These are phyloP conservation scores for Diplotaxis tenuifolia DNA, from an alignment of 345 rosid genomes.

Conservation along the genomic window DNA sequence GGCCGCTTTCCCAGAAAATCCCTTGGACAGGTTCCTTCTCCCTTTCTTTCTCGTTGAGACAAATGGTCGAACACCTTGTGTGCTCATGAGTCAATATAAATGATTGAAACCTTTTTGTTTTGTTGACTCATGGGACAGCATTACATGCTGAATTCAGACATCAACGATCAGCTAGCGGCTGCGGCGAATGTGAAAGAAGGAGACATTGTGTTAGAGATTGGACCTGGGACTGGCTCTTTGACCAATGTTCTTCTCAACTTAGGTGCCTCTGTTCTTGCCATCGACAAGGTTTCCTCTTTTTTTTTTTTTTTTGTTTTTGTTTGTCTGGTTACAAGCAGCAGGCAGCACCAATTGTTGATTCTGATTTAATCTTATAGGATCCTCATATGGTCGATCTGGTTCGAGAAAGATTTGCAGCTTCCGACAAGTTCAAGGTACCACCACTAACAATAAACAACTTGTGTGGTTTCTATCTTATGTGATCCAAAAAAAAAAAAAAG, in stretches of 20 bases:
- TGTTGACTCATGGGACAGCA: constrained; percentile 74
- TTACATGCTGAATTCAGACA: constrained; percentile 83
- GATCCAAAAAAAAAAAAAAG: too few relatives aligned
- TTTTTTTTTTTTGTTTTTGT: neutral
- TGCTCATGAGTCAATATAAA: neutral
- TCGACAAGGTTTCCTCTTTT: constrained; percentile 57
- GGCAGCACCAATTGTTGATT: neutral
- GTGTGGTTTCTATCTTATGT: constrained; percentile 2
- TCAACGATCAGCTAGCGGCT: constrained; percentile 60
- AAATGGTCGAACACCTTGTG: constrained; percentile 32
- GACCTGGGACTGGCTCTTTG: constrained; percentile 93
- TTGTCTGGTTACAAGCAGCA: neutral
- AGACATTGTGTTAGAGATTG: constrained; percentile 84
- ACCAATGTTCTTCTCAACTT: constrained; percentile 65
- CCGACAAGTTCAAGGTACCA: constrained; percentile 54
- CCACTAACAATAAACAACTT: neutral
- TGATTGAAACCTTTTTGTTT: neutral
- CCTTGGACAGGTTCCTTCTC: constrained; percentile 73
- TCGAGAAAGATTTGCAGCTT: constrained; percentile 59
- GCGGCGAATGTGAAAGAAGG: constrained; percentile 67
- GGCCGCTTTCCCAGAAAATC: constrained; percentile 87
- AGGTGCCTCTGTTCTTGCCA: constrained; percentile 75
- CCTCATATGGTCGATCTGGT: constrained; percentile 79
- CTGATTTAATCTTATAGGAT: constrained; percentile 47
- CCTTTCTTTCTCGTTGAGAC: constrained; percentile 5